Base-by-base conservation (phyloP, 306 rosid species). In the Citrullus amarus region DNA sequence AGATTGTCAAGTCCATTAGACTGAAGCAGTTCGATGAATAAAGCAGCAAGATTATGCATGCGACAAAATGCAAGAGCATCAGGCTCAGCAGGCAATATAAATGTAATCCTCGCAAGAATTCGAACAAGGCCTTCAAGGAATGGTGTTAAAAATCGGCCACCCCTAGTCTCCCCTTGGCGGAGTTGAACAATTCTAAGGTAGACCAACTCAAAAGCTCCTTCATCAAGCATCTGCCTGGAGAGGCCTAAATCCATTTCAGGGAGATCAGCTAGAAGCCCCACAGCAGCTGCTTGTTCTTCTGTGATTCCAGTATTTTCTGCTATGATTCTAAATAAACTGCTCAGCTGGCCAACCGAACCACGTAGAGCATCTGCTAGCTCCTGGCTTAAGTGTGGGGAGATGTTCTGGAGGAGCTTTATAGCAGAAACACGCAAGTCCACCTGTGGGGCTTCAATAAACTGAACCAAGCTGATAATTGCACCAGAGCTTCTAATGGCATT, bases 171-270 rank as follows among this genome's bases (percentile, higher is more conserved):
- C 62, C 99, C 98, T 79, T 90, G 92, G 76, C 91, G 89, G 84
- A 96, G 89, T 75, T 78, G 81, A 70, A 80, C 82, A 70, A 96
- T 83, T 81, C 90, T 87, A 41, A 84, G 84, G 79, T 82, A 78
- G 69, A 90, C 90, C 82, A 91, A 81, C 79, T 79, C 78, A 84
- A 96, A 92, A 81, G 97, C 93, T 76, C 89, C 88, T 61, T 92
- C 99, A 79, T 96, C 97, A 56, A 92, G 87, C 85, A 96, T 93
- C 91, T 92, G 99, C 80, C 99, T 82, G 20, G 98, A 91, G 81
- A 96, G 98, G 84, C 99, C 96, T 79, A 96, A 85, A 84, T 92
- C 99, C 89, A 96, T 87, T 89, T 96, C 98, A 0, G 99, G 99
- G 44, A 96, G 91, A 55, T 92, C 97, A 46, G 98, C 99, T 78